A percentile compares a stretch with the other conserved stretches of the same genome.
Evolutionary conservation across 129 eudicot species (phyloP).

Genomic region (Escallonia herrerae): DNA sequence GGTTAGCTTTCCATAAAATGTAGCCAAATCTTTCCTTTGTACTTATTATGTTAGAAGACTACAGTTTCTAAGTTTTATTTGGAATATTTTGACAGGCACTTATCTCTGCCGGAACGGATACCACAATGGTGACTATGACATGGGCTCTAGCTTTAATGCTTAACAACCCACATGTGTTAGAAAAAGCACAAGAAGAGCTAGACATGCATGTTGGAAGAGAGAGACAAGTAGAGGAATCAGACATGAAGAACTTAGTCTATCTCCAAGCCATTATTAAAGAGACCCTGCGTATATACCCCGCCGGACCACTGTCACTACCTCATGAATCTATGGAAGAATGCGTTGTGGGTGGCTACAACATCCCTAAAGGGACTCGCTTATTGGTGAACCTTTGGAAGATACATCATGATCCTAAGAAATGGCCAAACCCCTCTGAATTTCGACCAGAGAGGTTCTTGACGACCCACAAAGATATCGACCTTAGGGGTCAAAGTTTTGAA

Average conservation of each 20-base stretch:
- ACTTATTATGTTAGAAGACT: no score
- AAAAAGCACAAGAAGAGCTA: not conserved
- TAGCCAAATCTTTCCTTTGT: not conserved
- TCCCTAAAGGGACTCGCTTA: not conserved
- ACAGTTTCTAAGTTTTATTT: no score
- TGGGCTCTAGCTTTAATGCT: not conserved
- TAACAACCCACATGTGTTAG: not conserved
- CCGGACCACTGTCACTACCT: not conserved
- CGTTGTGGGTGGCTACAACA: not conserved
- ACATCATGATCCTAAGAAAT: not conserved
- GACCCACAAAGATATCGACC: not conserved
- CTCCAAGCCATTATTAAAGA: no score
- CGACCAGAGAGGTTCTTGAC: not conserved
- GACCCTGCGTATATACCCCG: not conserved
- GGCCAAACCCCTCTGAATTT: not conserved
- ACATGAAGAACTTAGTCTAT: no score
- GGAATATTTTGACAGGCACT: not conserved
- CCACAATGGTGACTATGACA: not conserved
- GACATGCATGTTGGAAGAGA: no score
- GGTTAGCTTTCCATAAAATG: not conserved
- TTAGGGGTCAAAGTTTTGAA: not conserved
- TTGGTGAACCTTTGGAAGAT: not conserved
- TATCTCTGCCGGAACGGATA: not conserved
- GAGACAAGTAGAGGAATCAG: no score
- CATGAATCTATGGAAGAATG: no score